Evolutionary conservation across 495 filamentous ascomycete genomes (phyloP).

Genomic region (Cudoniella acicularis): DNA sequence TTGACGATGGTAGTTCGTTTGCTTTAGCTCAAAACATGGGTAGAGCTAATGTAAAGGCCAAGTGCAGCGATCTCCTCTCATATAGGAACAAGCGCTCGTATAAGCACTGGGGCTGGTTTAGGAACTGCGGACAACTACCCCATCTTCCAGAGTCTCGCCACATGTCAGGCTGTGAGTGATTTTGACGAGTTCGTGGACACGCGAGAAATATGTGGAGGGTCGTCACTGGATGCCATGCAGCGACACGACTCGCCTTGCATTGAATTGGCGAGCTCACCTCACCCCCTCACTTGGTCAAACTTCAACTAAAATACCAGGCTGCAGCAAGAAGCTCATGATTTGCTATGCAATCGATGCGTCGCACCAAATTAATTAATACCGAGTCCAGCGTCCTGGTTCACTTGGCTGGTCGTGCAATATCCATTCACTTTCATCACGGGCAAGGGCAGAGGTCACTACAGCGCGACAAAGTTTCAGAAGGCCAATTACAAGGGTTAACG

Average conservation of each 20-base stretch:
- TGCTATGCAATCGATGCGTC: background rate
- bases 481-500: background rate
- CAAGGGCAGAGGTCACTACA: background rate
- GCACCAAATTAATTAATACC: background rate
- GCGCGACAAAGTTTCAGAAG: background rate
- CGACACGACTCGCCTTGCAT: background rate
- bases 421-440: background rate
- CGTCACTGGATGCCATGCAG: slow-evolving; percentile 11
- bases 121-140: background rate
- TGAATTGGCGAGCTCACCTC: background rate
- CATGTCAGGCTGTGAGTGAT: slow-evolving; percentile 11
- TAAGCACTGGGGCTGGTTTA: background rate
- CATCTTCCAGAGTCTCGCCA: slow-evolving; percentile 6
- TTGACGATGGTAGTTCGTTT: background rate
- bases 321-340: background rate
- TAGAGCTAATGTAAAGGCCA: no score
- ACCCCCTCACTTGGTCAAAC: background rate
- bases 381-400: background rate
- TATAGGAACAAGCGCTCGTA: background rate
- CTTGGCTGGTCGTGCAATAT: background rate
- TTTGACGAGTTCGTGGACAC: background rate
- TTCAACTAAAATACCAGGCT: background rate
- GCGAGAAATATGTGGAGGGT: slow-evolving; percentile 6
- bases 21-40: no score
- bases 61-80: background rate